Evolutionary conservation across 495 filamentous ascomycete species (phyloP).

Genomic region (Daldinia loculata): DNA sequence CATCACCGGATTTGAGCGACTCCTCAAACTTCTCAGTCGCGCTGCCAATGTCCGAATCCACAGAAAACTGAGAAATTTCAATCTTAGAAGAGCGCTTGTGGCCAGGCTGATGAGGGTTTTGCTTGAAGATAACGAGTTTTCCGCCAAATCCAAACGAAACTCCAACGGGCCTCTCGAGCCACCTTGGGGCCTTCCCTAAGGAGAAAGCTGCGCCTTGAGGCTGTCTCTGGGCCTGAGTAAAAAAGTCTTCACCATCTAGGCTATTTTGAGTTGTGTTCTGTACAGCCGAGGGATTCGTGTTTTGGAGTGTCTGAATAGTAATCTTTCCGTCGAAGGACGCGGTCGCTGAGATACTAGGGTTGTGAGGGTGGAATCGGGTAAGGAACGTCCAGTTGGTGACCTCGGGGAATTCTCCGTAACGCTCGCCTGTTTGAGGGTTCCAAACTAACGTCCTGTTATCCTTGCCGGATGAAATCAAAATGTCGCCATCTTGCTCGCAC

Average conservation of each 20-base stretch:
- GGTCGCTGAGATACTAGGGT: slow-evolving; percentile 89
- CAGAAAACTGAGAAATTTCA: slow-evolving; percentile 84
- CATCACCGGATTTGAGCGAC: slow-evolving; percentile 78
- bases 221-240: slow-evolving; percentile 88
- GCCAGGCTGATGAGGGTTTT: slow-evolving; percentile 62
- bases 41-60: slow-evolving; percentile 83
- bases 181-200: slow-evolving; percentile 84
- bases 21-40: slow-evolving; percentile 88
- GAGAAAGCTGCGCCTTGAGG: slow-evolving; percentile 89
- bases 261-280: slow-evolving; percentile 63
- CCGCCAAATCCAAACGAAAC: slow-evolving; percentile 97
- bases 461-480: slow-evolving; percentile 94
- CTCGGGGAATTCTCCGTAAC: slow-evolving; percentile 91
- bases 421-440: slow-evolving; percentile 90
- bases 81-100: slow-evolving; percentile 76
- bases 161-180: slow-evolving; percentile 85
- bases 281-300: slow-evolving; percentile 74
- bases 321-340: slow-evolving; percentile 98
- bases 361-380: slow-evolving; percentile 91
- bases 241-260: slow-evolving; percentile 95
- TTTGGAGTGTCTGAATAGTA: slow-evolving; percentile 89
- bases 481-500: slow-evolving; percentile 90
- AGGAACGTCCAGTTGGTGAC: slow-evolving; percentile 99
- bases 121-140: slow-evolving; percentile 81
- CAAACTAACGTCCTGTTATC: slow-evolving; percentile 96